Evolutionary conservation across 257 asterid genomes (phyloP), one percentile per base, ranked within the genome.

Genomic region (Rubia yunnanensis): DNA sequence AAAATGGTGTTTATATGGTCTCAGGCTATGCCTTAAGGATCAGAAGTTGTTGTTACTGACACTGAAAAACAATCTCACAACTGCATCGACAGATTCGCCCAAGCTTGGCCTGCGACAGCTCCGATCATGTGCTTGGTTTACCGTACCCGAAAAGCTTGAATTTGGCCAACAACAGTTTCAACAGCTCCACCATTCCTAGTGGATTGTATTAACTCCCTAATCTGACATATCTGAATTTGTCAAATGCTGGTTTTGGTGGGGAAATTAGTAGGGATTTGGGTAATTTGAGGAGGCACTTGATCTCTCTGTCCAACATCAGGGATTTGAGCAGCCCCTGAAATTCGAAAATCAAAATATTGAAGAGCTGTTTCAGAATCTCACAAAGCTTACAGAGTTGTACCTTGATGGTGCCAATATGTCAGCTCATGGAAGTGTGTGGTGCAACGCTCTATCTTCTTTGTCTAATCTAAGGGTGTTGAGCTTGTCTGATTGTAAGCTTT

Each of bases 81-180:
- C 14, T 34, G 30, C 28, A 10, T 1, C 46, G 6, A 1, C 31
- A 8, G 1, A 1, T 7, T 50, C 82, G 1, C 30, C 71, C 63
- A 78, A 65, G 60, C 50, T 72, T 86, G 20, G 76, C 5, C 18
- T 89, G 91, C 62, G 85, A 86, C 67, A 14, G 17, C 8, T 50
- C 73, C 0, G 95, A 88, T 7, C 82, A 49, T 22, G 86, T 84
- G 49, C 81, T 79, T 66, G 18, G 72, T 38, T 70, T 88, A 49
- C 78, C 39, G 23, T 50, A 74, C 24, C 85, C 84, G 1, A 20
- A 77, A 39, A 73, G 8, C 57, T 80, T 88, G 17, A 82, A 81
- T 58, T 63, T 88, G 67, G 86, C 88, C 15, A 7, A 30, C 67
- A 88, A 85, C 76, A 5, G 3, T 55, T 81, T 82, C 72, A 22